Conservation (phyloP, 176 grass and related monocot genomes). For the Ananas comosus region DNA sequence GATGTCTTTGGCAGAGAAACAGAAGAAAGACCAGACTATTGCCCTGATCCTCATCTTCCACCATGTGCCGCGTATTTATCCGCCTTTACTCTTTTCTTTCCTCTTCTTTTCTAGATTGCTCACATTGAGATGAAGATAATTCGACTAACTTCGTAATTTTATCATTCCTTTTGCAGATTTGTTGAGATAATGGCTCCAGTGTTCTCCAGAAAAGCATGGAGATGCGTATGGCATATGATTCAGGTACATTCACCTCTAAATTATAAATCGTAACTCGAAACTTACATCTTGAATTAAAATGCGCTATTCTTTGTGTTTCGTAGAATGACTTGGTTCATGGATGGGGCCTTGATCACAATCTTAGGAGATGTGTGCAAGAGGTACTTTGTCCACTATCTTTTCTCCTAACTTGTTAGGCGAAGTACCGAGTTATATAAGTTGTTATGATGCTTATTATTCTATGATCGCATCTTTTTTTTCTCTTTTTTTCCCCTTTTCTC, state of each 20-base stretch:
- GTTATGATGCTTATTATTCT: neutral
- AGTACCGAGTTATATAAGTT: neutral
- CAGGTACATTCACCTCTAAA: conserved; percentile 14
- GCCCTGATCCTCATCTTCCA: conserved; percentile 26
- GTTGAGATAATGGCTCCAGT: conserved; percentile 34
- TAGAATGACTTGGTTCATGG: conserved; percentile 51
- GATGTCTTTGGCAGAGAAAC: conserved; percentile 8
- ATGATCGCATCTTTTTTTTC: neutral
- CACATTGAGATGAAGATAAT: no score
- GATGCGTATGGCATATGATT: conserved; percentile 46
- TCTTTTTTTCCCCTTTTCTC: neutral
- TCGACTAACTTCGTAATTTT: neutral
- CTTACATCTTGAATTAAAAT: no score
- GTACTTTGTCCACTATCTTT: conserved; percentile 8
- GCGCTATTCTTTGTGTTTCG: neutral
- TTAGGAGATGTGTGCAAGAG: conserved; percentile 31
- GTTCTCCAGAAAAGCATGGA: conserved; percentile 29
- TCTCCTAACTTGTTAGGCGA: neutral
- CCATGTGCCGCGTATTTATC: conserved; percentile 29
- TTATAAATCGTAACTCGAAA: neutral
- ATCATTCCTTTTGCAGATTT: conserved; percentile 12
- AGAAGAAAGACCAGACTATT: conserved; percentile 14
- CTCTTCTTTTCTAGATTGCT: neutral
- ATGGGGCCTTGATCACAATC: conserved; percentile 43
- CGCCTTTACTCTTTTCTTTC: neutral